Evolutionary conservation across 2,329 filamentous ascomycete genomes (phyloP), one percentile per base, ranked within the genome.

Genomic region (Ophiostoma sp.): DNA sequence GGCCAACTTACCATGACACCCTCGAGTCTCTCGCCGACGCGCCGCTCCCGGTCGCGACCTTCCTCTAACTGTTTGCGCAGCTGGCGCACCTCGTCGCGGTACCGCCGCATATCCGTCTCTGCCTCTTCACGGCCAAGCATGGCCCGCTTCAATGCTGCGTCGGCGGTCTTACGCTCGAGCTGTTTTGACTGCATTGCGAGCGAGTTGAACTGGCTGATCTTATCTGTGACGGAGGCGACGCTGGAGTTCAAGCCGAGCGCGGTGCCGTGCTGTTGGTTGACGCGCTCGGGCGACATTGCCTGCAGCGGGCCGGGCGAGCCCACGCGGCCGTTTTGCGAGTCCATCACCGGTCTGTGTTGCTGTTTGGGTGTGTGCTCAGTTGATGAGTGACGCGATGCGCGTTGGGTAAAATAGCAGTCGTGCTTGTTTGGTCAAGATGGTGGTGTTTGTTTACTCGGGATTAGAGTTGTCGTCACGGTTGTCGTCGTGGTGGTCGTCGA

Each of bases 171-270:
- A 75, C 87, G 84, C 77, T 89, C 87, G 69, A 88, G 80, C 67
- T 87, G 84, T 75, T 87, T 88, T 44, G 85, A 84, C 78, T 85
- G 82, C 74, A 83, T 80, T 71, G 89, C 85, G 48, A 92, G 82
- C 71, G 83, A 86, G 80, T 92, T 91, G 79, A 92, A 92, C 78
- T 91, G 90, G 76, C 86, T 88, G 73, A 91, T 89, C 76, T 88
- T 87, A 72, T 89, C 86, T 74, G 88, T 83, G 6, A 91, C 87
- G 31, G 86, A 86, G 75, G 71, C 60, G 15, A 70, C 52, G 68
- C 72, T 71, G 23, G 48, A n/a, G n/a, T 39, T 48, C 10, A 69
- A 62, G 33, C 36, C 57, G 11, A 54, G 65, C 1, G 60, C 68
- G 41, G 17, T 33, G 33, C 64, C 68, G 20, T 79, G 77, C 72